These are phyloP conservation scores for Acmispon strigosus DNA, from an alignment of 306 rosid species.

Conservation along the genomic window DNA sequence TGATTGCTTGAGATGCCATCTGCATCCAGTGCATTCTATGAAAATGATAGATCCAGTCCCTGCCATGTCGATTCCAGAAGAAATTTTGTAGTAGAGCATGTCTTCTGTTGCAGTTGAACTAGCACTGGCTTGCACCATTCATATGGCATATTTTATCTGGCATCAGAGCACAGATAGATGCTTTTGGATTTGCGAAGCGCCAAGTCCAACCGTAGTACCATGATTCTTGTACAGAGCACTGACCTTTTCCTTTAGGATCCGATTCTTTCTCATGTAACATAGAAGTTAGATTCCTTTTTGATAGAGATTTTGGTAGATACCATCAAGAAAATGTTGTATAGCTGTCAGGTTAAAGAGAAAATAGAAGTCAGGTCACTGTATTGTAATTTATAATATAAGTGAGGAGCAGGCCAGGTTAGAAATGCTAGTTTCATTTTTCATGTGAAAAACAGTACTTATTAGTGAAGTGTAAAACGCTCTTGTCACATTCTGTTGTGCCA, in stretches of 20 bases:
- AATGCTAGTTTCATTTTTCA: conserved; percentile 23
- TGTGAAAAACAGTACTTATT: conserved; percentile 2
- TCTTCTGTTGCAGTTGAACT: conserved; percentile 16
- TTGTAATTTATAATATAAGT: conserved; percentile 55
- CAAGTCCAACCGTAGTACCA: conserved; percentile 34
- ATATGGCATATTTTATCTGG: conserved; percentile 29
- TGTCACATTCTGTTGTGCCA: background rate
- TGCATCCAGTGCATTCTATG: conserved; percentile 14
- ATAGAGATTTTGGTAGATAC: conserved; percentile 56
- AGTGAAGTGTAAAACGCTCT: conserved; percentile 23
- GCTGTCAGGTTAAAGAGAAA: conserved; percentile 49
- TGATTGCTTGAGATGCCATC: conserved; percentile 18
- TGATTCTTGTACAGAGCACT: conserved; percentile 67
- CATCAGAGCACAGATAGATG: conserved; percentile 33
- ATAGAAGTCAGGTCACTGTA: conserved; percentile 48
- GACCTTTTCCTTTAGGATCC: conserved; percentile 50
- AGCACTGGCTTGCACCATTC: conserved; percentile 31
- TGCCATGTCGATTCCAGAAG: conserved; percentile 19
- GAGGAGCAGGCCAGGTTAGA: conserved; percentile 36
- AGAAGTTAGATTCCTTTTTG: conserved; percentile 34
- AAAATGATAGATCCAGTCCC: conserved; percentile 21
- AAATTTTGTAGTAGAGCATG: conserved; percentile 26
- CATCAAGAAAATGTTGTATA: conserved; percentile 59
- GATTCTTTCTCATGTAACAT: conserved; percentile 67
- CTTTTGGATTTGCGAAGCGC: conserved; percentile 40